Conservation (phyloP, 257 asterid species). For the Solanum pennellii region DNA sequence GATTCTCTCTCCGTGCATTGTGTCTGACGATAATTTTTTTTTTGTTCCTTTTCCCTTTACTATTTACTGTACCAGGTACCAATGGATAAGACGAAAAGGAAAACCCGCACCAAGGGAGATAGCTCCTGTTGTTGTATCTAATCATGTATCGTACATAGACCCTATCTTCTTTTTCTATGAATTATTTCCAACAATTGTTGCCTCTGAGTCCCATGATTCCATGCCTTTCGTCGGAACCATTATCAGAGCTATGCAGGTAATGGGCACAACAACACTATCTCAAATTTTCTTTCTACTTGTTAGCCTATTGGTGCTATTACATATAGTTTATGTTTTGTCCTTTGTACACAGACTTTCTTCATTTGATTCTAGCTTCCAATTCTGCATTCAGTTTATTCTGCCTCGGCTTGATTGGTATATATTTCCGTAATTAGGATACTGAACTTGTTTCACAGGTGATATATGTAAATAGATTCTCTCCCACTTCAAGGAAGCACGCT, state of each 20-base stretch:
- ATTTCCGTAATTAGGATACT: background rate
- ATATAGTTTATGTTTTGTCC: background rate
- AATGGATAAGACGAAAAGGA: slow-evolving; percentile 94
- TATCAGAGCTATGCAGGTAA: slow-evolving; percentile 99
- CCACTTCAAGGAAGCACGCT: slow-evolving; percentile 78
- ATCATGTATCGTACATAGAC: slow-evolving; percentile 84
- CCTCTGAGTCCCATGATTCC: slow-evolving; percentile 93
- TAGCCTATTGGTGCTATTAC: background rate
- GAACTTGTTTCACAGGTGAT: slow-evolving; percentile 54
- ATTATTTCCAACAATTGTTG: slow-evolving; percentile 83
- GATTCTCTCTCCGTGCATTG: background rate
- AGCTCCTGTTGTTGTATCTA: slow-evolving; percentile 92
- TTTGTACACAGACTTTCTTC: background rate
- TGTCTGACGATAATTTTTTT: background rate
- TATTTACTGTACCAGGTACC: slow-evolving; percentile 49
- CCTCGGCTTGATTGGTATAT: background rate
- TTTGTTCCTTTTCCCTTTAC: background rate
- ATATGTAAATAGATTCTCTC: slow-evolving; percentile 86
- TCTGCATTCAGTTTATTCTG: background rate
- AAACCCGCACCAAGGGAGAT: slow-evolving; percentile 86
- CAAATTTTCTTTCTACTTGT: background rate
- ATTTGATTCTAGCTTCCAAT: background rate
- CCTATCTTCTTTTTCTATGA: slow-evolving; percentile 98
- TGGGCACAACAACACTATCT: background rate
- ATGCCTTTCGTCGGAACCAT: slow-evolving; percentile 98